A percentile compares a stretch with the other conserved stretches of the same genome.
Conservation (phyloP, 768 basidiomycete species). For the Xerocomus spinulosus region DNA sequence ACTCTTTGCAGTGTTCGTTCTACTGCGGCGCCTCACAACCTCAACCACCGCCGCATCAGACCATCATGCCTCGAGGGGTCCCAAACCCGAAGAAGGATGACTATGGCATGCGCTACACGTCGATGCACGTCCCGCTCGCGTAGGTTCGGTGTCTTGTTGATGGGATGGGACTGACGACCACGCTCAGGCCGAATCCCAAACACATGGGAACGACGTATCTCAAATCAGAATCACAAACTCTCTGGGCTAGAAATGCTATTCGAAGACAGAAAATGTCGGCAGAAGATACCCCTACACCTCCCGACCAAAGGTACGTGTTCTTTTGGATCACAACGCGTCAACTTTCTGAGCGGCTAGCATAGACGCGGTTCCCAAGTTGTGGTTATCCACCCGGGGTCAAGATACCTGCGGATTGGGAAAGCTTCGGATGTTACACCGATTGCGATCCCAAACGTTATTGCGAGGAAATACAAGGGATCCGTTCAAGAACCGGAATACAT, state of each 20-base stretch:
- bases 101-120: conserved; percentile 74
- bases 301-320: conserved; percentile 44
- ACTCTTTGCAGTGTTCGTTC: background rate
- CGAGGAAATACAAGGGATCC: conserved; percentile 51
- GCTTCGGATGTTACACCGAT: conserved; percentile 76
- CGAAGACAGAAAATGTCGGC: conserved; percentile 44
- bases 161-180: conserved; percentile 10
- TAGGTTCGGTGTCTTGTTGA: conserved; percentile 31
- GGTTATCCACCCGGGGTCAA: conserved; percentile 77
- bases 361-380: conserved; percentile 77
- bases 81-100: conserved; percentile 80
- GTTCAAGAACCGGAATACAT: conserved; percentile 42
- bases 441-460: conserved; percentile 66
- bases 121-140: conserved; percentile 77
- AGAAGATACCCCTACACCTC: conserved; percentile 36
- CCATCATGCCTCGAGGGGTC: conserved; percentile 71
- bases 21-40: background rate
- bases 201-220: conserved; percentile 74
- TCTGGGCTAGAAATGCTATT: conserved; percentile 67
- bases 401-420: conserved; percentile 66
- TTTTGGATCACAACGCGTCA: conserved; percentile 3
- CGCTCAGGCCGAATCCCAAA: conserved; percentile 68
- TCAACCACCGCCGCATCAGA: background rate
- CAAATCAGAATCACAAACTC: conserved; percentile 66
- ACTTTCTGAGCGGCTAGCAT: conserved; percentile 26